Conservation (phyloP, 2,329 filamentous ascomycete species). For the Pestalotiopsis sp. region DNA sequence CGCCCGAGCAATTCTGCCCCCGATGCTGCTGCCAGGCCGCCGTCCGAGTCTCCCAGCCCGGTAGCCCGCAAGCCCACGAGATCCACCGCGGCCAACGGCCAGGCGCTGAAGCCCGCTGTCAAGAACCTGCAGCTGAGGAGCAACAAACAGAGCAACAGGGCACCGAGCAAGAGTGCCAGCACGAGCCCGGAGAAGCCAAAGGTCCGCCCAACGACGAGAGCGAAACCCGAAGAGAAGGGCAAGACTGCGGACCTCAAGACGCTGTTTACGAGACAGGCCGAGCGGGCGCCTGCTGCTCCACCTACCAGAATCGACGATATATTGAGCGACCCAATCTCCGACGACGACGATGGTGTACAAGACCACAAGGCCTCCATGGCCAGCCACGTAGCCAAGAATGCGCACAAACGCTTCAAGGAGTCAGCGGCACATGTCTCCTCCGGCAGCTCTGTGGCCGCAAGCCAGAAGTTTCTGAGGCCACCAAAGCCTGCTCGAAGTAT, state of each 20-base stretch:
- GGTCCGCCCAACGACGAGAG: constrained; percentile 25
- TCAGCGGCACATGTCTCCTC: constrained; percentile 25
- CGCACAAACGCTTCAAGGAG: constrained; percentile 52
- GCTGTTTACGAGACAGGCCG: constrained; percentile 62
- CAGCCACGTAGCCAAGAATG: constrained; percentile 57
- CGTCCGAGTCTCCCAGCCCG: constrained; percentile 25
- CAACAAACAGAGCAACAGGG: constrained; percentile 20
- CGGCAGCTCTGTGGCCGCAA: constrained; percentile 29
- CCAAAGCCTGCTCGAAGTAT: constrained; percentile 28
- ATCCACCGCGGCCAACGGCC: constrained; percentile 15
- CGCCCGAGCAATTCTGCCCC: constrained; percentile 31
- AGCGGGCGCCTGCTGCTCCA: constrained; percentile 42
- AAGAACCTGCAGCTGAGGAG: constrained; percentile 26
- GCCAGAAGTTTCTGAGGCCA: constrained; percentile 54
- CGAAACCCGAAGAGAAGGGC: constrained; percentile 48
- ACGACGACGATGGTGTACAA: constrained; percentile 59
- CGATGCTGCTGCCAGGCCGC: constrained; percentile 12
- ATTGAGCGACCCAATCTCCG: constrained; percentile 58
- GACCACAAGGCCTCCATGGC: constrained; percentile 49
- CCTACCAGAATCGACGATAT: constrained; percentile 45
- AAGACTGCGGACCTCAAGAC: constrained; percentile 58
- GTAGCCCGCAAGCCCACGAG: constrained; percentile 19
- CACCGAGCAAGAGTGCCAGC: constrained; percentile 37
- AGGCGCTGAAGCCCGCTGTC: constrained; percentile 22
- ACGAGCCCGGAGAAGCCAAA: constrained; percentile 47